phyloP scores from a whole-genome alignment of 371 early-diverging fungal species.

The Mucor plumbeus region DNA sequence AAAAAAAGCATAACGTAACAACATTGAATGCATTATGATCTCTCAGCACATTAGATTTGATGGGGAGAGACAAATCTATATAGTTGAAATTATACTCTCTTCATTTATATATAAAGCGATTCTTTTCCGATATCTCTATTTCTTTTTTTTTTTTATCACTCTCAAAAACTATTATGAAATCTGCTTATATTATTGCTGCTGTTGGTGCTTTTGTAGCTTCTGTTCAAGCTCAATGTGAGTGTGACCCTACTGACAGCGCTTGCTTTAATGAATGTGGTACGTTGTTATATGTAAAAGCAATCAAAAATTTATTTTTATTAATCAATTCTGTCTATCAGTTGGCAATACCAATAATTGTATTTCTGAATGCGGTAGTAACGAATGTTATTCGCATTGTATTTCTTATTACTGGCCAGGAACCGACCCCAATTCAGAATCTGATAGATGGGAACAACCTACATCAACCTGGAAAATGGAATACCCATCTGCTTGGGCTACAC shows the following conservation, averaged over 20 bases:
- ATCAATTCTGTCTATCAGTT: constrained; percentile 18
- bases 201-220: constrained; percentile 17
- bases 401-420: constrained; percentile 42
- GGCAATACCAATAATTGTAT: constrained; percentile 36
- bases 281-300: background rate
- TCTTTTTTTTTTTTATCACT: background rate
- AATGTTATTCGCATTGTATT: constrained; percentile 41
- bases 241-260: constrained; percentile 25
- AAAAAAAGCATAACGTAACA: background rate
- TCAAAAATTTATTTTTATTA: no score
- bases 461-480: constrained; percentile 6
- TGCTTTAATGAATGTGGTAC: constrained; percentile 44
- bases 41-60: background rate
- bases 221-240: constrained; percentile 35
- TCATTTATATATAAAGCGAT: background rate
- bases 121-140: background rate
- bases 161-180: constrained; percentile 10
- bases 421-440: background rate
- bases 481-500: background rate
- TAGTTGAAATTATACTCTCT: background rate
- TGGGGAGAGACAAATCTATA: background rate
- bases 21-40: background rate
- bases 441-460: constrained; percentile 1
- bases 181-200: constrained; percentile 16
- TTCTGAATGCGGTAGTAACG: constrained; percentile 23